These are phyloP conservation scores for Sordaria brevicollis DNA, from an alignment of 495 filamentous ascomycete genomes.

Conservation along the genomic window DNA sequence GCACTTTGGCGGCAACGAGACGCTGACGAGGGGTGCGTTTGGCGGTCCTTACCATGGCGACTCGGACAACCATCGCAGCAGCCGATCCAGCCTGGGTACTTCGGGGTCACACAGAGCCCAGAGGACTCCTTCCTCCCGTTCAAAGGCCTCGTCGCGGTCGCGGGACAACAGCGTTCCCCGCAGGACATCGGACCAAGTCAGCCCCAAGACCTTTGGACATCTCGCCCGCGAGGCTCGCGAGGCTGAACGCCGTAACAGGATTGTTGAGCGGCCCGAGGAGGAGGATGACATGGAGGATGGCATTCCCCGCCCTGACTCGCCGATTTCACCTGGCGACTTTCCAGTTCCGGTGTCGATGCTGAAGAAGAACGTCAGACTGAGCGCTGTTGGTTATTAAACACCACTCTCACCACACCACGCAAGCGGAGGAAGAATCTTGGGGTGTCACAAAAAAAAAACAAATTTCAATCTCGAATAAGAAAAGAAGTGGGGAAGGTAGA, in stretches of 20 bases:
- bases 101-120: conserved; percentile 3
- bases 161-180: neutral
- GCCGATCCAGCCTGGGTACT: conserved; percentile 7
- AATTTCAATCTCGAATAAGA: neutral
- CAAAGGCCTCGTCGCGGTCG: conserved; percentile 1
- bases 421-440: neutral
- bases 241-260: conserved; percentile 8
- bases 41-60: neutral
- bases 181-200: conserved; percentile 4
- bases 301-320: conserved; percentile 26
- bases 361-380: conserved; percentile 36
- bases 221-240: conserved; percentile 2
- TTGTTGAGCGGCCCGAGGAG: conserved; percentile 14
- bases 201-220: neutral
- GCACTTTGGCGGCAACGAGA: conserved; percentile 20
- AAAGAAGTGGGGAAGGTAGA: neutral
- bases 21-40: conserved; percentile 4
- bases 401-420: conserved; percentile 3
- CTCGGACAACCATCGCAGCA: neutral
- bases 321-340: conserved; percentile 23
- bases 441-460: neutral
- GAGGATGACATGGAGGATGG: conserved; percentile 10
- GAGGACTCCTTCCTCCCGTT: neutral
- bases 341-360: conserved; percentile 21
- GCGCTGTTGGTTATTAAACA: conserved; percentile 31